These are phyloP conservation scores for Trametes punicea DNA, from an alignment of 768 basidiomycete species.

Conservation along the genomic window DNA sequence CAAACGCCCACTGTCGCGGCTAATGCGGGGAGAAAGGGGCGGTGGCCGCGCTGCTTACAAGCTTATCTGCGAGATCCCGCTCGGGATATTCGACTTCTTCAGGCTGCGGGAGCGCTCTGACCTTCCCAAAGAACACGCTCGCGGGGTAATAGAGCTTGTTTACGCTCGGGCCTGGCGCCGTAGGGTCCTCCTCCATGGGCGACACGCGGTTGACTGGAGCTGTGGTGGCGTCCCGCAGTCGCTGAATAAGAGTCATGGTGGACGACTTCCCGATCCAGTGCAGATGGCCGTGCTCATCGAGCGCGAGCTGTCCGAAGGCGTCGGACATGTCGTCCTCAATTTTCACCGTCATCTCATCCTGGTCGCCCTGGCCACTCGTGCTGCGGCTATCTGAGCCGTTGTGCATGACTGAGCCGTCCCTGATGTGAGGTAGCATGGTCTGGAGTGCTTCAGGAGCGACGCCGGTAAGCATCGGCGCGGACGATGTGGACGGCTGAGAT, in stretches of 20 bases:
- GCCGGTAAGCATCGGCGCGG: slow-evolving; percentile 1
- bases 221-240: slow-evolving; percentile 73
- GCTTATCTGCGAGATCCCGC: slow-evolving; percentile 80
- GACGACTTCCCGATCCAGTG: slow-evolving; percentile 92
- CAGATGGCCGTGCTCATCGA: slow-evolving; percentile 88
- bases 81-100: slow-evolving; percentile 88
- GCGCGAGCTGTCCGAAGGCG: slow-evolving; percentile 81
- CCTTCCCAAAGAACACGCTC: slow-evolving; percentile 82
- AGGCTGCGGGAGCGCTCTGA: slow-evolving; percentile 74
- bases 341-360: slow-evolving; percentile 45
- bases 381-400: slow-evolving; percentile 19
- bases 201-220: slow-evolving; percentile 75
- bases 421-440: slow-evolving; percentile 24
- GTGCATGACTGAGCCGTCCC: slow-evolving; percentile 12
- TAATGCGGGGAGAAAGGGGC: neutral
- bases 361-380: slow-evolving; percentile 26
- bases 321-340: slow-evolving; percentile 77
- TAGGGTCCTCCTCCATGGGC: slow-evolving; percentile 81
- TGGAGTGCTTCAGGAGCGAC: slow-evolving; percentile 23
- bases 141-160: slow-evolving; percentile 89
- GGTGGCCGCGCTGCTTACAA: slow-evolving; percentile 51
- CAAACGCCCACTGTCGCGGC: neutral
- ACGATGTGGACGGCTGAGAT: slow-evolving; percentile 8
- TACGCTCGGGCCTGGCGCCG: slow-evolving; percentile 71
- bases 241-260: slow-evolving; percentile 89